Conservation (phyloP, 768 basidiomycete genomes). For the Cystobasidium tubakii region DNA sequence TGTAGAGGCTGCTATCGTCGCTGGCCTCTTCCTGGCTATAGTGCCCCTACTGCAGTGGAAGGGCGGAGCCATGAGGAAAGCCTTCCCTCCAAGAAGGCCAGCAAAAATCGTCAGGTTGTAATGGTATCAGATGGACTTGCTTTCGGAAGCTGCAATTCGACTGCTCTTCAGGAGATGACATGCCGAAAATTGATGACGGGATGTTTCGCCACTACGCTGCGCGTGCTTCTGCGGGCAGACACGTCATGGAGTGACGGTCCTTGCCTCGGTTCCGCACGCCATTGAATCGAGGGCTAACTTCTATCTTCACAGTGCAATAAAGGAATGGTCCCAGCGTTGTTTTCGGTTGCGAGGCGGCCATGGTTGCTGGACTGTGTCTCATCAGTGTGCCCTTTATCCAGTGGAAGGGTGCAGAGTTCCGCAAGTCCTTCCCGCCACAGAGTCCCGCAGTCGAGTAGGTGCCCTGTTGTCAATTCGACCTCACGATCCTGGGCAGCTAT, state of each 20-base stretch:
- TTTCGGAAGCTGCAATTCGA: too few species aligned
- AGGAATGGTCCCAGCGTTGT: not conserved
- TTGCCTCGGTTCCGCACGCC: too few species aligned
- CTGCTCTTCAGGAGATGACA: too few species aligned
- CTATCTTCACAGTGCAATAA: not conserved
- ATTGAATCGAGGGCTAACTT: too few species aligned
- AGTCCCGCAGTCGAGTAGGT: not conserved
- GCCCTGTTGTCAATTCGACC: too few species aligned
- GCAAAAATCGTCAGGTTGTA: conserved; percentile 1
- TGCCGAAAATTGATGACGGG: too few species aligned
- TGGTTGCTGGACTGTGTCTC: conserved; percentile 44
- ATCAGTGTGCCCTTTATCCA: conserved; percentile 34
- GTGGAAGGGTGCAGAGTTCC: conserved; percentile 34
- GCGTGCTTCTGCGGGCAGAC: too few species aligned
- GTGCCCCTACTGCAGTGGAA: conserved; percentile 41
- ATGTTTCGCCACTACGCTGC: too few species aligned
- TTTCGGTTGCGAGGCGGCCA: conserved; percentile 59
- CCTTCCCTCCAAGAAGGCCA: conserved; percentile 25
- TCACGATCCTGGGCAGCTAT: too few species aligned
- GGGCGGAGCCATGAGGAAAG: conserved; percentile 36
- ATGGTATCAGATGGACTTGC: too few species aligned
- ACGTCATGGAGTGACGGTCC: too few species aligned
- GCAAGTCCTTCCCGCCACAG: conserved; percentile 1
- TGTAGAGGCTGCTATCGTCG: conserved; percentile 59
- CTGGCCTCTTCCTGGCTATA: conserved; percentile 14